Evolutionary conservation across 192 early-diverging fungal genomes (phyloP).

Genomic region (Ambispora gerdemannii): DNA sequence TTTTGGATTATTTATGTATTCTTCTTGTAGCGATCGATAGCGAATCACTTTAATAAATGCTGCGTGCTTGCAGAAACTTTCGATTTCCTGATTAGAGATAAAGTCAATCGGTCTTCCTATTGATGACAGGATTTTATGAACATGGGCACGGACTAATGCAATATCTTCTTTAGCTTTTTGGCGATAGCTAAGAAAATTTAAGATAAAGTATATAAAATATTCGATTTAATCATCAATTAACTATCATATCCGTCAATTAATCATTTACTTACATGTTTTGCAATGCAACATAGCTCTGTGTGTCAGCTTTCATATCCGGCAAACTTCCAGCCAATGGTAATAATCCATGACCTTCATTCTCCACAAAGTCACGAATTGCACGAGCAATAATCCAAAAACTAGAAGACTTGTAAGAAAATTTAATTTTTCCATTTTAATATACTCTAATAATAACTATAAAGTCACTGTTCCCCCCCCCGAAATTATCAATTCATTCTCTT

Average conservation of each 20-base stretch:
- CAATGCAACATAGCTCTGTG: constrained; percentile 76
- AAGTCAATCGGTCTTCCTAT: constrained; percentile 50
- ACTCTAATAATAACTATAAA: too few species aligned
- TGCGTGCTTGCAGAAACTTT: constrained; percentile 82
- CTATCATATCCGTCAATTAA: too few species aligned
- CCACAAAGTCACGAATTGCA: constrained; percentile 77
- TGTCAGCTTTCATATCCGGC: constrained; percentile 98
- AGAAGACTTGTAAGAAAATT: constrained; percentile 46
- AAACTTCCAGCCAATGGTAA: constrained; percentile 83
- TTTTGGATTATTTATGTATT: constrained; percentile 45
- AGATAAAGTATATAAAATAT: neutral
- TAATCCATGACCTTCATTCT: constrained; percentile 61
- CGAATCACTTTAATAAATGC: constrained; percentile 64
- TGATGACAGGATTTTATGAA: constrained; percentile 46
- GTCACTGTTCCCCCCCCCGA: too few species aligned
- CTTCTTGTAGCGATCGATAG: constrained; percentile 55
- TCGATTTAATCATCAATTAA: too few species aligned
- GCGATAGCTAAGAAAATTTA: constrained; percentile 56
- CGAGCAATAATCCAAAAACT: constrained; percentile 85
- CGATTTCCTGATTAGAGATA: constrained; percentile 64
- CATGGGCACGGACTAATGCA: constrained; percentile 44
- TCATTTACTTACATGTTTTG: constrained; percentile 63
- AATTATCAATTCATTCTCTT: too few species aligned
- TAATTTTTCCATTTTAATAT: too few species aligned
- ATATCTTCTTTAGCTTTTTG: constrained; percentile 73